Evolutionary conservation across 2,329 filamentous ascomycete genomes (phyloP), one percentile per base, ranked within the genome.

Genomic region (Sporothrix pallida): DNA sequence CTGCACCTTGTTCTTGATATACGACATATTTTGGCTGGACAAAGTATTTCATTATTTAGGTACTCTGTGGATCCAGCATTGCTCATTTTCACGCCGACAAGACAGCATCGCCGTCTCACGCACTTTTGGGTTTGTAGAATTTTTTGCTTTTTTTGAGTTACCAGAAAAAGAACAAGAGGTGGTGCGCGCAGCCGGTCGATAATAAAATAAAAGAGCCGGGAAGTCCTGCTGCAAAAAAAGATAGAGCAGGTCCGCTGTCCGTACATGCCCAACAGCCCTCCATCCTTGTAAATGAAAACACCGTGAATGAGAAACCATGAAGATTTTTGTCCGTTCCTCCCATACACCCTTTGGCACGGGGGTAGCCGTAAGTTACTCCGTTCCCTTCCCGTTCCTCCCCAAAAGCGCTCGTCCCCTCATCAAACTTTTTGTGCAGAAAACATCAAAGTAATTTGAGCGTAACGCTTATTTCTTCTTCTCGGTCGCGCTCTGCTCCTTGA

Each of bases 401-500:
- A 69, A 54, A 56, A 54, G 13, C 9, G 67, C 46, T 26, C 67
- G 54, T 13, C 37, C 44, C 37, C 31, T 26, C 71, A 5, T 23
- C 17, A 72, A 31, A 58, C 48, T 70, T 72, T 44, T 71, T 68
- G 58, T 74, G 63, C 67, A 71, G 48, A 65, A 31, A 67, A 42
- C 31, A 67, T 6, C 31, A 60, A 52, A 42, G 13, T 26, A 3
- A 20, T 1, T 31, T 50, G 23, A 48, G 9, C 44, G 10, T 60
- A n/a, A 26, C 23, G 62, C 17, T 76, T 75, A 77, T 74, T 77
- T 77, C 75, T 77, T 77, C 73, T 76, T 76, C 68, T 77, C 76
- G 48, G 63, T 67, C 68, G 76, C 75, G 76, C 74, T 77, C 88
- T 97, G 93, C 90, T 98, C 95, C 93, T 98, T 98, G 85, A 98